phyloP scores from a whole-genome alignment of 2,329 filamentous ascomycete genomes.

The Arthroderma uncinatum region DNA sequence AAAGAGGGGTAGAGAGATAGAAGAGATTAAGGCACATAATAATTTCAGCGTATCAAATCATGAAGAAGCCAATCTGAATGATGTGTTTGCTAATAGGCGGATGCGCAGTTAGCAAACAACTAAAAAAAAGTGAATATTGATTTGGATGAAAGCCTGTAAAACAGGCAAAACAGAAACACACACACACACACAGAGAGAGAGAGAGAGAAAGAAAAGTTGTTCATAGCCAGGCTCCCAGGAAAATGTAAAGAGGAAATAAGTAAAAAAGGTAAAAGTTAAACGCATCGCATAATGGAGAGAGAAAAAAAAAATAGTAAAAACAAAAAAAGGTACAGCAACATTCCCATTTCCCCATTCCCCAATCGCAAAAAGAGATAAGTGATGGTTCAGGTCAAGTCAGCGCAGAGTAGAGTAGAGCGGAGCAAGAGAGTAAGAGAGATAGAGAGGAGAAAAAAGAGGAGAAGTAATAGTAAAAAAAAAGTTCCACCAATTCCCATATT shows the following conservation, averaged over 20 bases:
- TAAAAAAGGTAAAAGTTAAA: background rate
- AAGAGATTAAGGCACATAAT: background rate
- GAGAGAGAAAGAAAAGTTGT: background rate
- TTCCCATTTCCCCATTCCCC: constrained; percentile 5
- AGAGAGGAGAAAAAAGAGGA: background rate
- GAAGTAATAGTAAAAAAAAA: constrained; percentile 1
- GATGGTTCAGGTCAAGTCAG: constrained; percentile 2
- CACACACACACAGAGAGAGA: constrained; percentile 9
- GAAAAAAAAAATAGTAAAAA: background rate
- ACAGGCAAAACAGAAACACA: constrained; percentile 16
- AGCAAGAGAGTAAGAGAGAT: background rate
- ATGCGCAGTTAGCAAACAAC: background rate
- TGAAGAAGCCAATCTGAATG: constrained; percentile 1
- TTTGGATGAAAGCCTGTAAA: constrained; percentile 1
- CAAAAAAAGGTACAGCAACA: background rate
- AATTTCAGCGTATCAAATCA: background rate
- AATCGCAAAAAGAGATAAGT: constrained; percentile 6
- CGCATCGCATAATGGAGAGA: background rate
- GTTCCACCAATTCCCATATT: constrained; percentile 4
- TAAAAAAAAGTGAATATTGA: constrained; percentile 1
- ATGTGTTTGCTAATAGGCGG: background rate
- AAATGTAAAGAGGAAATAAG: constrained; percentile 4
- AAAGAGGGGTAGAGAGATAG: background rate
- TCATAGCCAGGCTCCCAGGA: constrained; percentile 2
- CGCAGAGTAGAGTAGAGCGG: background rate